These are phyloP conservation scores for Xylaria intraflava DNA, from an alignment of 495 filamentous ascomycete genomes.

Conservation along the genomic window DNA sequence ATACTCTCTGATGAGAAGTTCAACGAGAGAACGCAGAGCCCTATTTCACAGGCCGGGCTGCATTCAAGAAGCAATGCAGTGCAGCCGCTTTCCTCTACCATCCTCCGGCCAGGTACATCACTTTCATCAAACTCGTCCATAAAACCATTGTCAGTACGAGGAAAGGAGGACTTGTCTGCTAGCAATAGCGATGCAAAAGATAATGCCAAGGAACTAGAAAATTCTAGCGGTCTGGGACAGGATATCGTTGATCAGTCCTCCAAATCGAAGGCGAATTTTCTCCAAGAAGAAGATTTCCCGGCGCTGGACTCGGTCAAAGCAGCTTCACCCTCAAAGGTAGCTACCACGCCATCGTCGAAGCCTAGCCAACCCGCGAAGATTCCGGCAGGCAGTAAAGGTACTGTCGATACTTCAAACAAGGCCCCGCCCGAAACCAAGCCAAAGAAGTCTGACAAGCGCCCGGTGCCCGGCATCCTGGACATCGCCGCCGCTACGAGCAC, in stretches of 20 bases:
- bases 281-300: conserved; percentile 55
- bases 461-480: conserved; percentile 55
- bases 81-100: conserved; percentile 9
- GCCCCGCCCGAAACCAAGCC: neutral
- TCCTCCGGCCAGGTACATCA: conserved; percentile 23
- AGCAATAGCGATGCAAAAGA: conserved; percentile 38
- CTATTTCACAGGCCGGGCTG: conserved; percentile 7
- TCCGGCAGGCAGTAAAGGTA: conserved; percentile 16
- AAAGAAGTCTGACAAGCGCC: conserved; percentile 42
- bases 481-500: conserved; percentile 51
- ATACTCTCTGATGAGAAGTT: conserved; percentile 3
- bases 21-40: conserved; percentile 14
- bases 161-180: conserved; percentile 19
- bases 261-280: conserved; percentile 27
- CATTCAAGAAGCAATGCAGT: conserved; percentile 4
- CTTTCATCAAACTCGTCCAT: conserved; percentile 7
- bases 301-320: conserved; percentile 41
- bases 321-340: conserved; percentile 17
- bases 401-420: conserved; percentile 17
- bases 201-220: conserved; percentile 39
- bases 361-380: conserved; percentile 18
- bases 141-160: conserved; percentile 11
- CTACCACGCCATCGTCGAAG: conserved; percentile 18
- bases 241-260: conserved; percentile 39
- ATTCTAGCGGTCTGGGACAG: conserved; percentile 40